Percentiles rank a stretch among this genome's conserved stretches.
These are phyloP conservation scores for Eurotiales sp. DNA, from an alignment of 2,329 filamentous ascomycete species.

Conservation along the genomic window DNA sequence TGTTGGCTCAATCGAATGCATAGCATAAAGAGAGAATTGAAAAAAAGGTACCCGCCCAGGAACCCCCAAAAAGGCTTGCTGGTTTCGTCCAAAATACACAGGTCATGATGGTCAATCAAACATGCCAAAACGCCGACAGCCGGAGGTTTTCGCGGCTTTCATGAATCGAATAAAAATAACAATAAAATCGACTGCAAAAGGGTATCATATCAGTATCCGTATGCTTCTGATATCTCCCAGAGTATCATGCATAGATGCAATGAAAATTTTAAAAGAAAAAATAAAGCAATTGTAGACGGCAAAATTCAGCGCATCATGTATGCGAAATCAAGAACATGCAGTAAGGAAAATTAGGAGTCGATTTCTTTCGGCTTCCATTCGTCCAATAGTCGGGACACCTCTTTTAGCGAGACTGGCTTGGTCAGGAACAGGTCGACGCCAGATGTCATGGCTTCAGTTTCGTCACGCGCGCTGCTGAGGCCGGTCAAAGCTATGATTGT, in stretches of 20 bases:
- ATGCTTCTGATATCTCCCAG: slow-evolving; percentile 14
- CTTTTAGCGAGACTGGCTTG: slow-evolving; percentile 45
- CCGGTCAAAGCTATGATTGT: slow-evolving; percentile 47
- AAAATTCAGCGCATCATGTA: too few relatives aligned
- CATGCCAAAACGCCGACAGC: background rate
- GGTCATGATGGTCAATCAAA: background rate
- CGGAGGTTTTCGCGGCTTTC: slow-evolving; percentile 2
- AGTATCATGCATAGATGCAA: slow-evolving; percentile 10
- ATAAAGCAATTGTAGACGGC: too few relatives aligned
- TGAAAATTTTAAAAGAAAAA: background rate
- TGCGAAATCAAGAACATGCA: too few relatives aligned
- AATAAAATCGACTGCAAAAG: background rate
- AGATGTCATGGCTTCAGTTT: slow-evolving; percentile 40
- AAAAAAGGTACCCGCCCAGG: too few relatives aligned
- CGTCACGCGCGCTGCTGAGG: slow-evolving; percentile 40
- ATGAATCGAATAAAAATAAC: background rate
- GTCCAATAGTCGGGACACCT: slow-evolving; percentile 37
- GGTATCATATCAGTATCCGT: slow-evolving; percentile 15
- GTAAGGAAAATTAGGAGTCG: slow-evolving; percentile 2
- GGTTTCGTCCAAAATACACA: background rate
- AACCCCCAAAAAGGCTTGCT: background rate
- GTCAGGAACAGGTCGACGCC: slow-evolving; percentile 47
- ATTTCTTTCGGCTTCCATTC: slow-evolving; percentile 33
- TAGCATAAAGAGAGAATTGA: too few relatives aligned
- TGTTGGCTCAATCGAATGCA: background rate